phyloP scores from a whole-genome alignment of 2,329 filamentous ascomycete genomes.

The Nemania sp. region DNA sequence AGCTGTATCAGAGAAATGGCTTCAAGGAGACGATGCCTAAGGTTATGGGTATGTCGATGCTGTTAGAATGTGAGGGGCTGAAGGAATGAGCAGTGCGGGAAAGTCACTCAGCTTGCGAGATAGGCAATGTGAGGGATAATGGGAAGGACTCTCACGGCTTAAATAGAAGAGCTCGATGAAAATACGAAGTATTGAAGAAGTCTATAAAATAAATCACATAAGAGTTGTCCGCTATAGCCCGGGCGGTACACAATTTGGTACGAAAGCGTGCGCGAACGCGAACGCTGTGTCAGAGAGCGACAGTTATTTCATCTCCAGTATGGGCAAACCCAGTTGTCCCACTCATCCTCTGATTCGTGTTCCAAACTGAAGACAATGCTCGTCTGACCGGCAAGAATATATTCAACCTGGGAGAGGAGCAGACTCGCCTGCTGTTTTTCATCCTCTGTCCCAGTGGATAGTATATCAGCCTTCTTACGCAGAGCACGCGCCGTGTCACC shows the following conservation, averaged over 20 bases:
- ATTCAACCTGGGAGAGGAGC: background rate
- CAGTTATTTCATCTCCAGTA: background rate
- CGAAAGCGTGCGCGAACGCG: too few relatives aligned
- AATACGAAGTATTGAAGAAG: too few relatives aligned
- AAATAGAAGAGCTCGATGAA: too few relatives aligned
- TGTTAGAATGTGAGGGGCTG: background rate
- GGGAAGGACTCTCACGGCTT: too few relatives aligned
- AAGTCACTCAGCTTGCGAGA: too few relatives aligned
- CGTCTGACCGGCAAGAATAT: background rate
- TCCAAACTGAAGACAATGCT: background rate
- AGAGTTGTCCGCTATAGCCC: too few relatives aligned
- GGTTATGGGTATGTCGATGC: conserved; percentile 40
- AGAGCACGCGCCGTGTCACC: background rate
- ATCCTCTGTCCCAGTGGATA: background rate
- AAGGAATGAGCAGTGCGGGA: too few relatives aligned
- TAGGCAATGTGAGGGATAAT: too few relatives aligned
- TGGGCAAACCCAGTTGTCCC: background rate
- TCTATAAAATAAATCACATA: too few relatives aligned
- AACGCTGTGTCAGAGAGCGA: too few relatives aligned
- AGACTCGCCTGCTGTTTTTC: background rate
- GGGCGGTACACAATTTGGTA: too few relatives aligned
- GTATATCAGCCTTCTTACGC: background rate
- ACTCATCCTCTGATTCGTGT: background rate
- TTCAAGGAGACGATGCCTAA: conserved; percentile 46
- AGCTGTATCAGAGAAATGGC: conserved; percentile 50